Evolutionary conservation across 1,139 yeast genomes (phyloP), one percentile per base, ranked within the genome.

Genomic region (Kurtzmaniella natalensis): DNA sequence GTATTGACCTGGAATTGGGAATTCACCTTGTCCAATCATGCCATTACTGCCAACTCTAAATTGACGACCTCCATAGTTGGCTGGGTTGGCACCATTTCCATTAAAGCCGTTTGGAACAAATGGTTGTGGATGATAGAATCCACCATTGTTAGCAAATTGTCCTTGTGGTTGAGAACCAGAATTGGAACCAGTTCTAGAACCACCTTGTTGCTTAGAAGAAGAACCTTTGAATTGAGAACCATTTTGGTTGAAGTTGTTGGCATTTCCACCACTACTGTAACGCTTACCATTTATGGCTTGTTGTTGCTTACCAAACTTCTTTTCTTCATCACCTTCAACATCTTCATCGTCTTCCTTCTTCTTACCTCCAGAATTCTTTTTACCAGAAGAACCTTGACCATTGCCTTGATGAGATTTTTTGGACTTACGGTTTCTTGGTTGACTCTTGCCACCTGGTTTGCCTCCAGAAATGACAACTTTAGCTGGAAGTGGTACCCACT

Each of bases 401-500:
- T 26, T 26, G 10, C 16, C 26, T 8, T 23, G 26, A 19, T 29
- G 36, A 33, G 48, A 39, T 42, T 50, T 50, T 45, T 58, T 61
- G 50, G 57, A 61, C 46, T 61, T 64, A 47, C 62, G 59, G 43
- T 53, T 55, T 50, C 57, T 59, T 44, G 50, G 50, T 33, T 54
- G 61, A 44, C 52, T 57, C 39, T 55, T 44, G 33, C 38, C 39
- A 22, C 35, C 45, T 30, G 40, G 35, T 33, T 45, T 48, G 17
- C 64, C 50, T 41, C 55, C 61, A 26, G 78, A 68, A 40, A 75
- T 66, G 34, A 75, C 77, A 36, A 83, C 81, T 42, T 81, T 76
- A 20, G 92, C 94, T 45, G 77, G 75, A 53, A 81, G 79, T n/a
- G 95, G 95, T 30, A 85, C 83, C 95, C 95, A 87, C 59, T 86